Percentiles rank a stretch among this genome's conserved stretches.
Evolutionary conservation across 176 grass and related monocot species (phyloP).

Genomic region (Elymus sibiricus): DNA sequence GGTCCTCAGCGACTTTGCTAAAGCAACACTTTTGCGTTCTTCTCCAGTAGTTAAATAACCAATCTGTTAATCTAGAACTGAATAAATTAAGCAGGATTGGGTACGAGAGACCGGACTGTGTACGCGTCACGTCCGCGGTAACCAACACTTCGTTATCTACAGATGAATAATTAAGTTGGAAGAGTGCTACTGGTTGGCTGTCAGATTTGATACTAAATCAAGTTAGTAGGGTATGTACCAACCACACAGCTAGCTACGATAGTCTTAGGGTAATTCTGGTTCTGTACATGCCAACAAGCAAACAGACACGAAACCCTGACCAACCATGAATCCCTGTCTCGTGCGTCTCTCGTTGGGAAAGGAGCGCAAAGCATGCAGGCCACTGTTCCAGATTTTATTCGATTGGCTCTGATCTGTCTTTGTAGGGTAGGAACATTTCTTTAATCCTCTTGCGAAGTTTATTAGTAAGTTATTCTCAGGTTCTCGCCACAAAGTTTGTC

Average conservation of each 20-base stretch:
- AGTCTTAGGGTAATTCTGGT: not conserved
- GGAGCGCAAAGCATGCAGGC: not conserved
- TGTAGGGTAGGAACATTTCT: not conserved
- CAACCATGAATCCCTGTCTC: not conserved
- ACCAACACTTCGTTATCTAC: not conserved
- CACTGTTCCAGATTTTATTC: constrained; percentile 4
- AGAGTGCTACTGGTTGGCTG: not conserved
- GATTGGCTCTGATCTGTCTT: not conserved
- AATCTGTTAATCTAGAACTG: not conserved
- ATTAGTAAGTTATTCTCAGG: not conserved
- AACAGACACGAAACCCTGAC: not conserved
- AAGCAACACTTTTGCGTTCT: not conserved
- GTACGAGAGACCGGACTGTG: not conserved
- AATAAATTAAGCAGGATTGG: not conserved
- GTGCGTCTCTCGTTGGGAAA: not conserved
- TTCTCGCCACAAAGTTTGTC: not conserved
- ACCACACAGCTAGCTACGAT: not conserved
- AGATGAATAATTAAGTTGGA: not conserved
- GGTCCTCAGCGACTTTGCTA: not conserved
- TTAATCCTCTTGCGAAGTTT: not conserved
- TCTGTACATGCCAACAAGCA: not conserved
- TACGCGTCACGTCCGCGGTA: not conserved
- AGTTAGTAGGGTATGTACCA: not conserved
- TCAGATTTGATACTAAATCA: not conserved
- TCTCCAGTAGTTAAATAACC: not conserved